Evolutionary conservation across 352 stramenopile genomes (phyloP).

Genomic region (Globisporangium heterothallicum): DNA sequence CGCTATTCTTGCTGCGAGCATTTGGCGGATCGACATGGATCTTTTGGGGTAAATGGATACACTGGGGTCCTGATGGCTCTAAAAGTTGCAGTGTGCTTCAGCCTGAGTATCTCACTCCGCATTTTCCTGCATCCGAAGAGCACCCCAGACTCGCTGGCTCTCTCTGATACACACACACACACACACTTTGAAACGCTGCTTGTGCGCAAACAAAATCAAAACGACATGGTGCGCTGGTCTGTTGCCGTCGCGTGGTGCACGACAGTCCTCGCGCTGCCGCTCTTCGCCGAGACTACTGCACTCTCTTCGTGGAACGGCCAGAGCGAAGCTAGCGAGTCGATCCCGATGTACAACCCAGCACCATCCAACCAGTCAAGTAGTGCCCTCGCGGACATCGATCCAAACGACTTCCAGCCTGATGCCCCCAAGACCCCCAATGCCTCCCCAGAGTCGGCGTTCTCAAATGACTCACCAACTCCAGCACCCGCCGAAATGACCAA

Average conservation of each 20-base stretch:
- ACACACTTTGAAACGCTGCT: not conserved
- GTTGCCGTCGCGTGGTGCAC: not conserved
- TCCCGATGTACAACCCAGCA: not conserved
- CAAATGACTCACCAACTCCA: no score
- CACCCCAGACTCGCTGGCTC: no score
- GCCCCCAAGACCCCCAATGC: not conserved
- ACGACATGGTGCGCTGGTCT: not conserved
- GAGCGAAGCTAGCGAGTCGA: not conserved
- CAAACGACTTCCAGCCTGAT: not conserved
- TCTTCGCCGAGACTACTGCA: not conserved
- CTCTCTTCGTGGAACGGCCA: not conserved
- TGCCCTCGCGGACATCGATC: not conserved
- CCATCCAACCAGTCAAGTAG: not conserved
- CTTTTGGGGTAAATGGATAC: no score
- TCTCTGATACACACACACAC: not conserved
- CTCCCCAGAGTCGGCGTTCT: no score
- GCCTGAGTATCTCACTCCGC: conserved; percentile 12
- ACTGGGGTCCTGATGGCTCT: no score
- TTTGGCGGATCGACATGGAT: no score
- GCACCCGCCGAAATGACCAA: not conserved
- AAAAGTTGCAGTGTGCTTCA: no score
- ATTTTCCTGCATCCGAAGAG: conserved; percentile 9
- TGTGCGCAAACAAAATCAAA: not conserved
- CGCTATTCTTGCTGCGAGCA: no score
- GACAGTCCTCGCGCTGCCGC: not conserved